These are phyloP conservation scores for Hemileia vastatrix DNA, from an alignment of 1,284 basidiomycete species.

Conservation along the genomic window DNA sequence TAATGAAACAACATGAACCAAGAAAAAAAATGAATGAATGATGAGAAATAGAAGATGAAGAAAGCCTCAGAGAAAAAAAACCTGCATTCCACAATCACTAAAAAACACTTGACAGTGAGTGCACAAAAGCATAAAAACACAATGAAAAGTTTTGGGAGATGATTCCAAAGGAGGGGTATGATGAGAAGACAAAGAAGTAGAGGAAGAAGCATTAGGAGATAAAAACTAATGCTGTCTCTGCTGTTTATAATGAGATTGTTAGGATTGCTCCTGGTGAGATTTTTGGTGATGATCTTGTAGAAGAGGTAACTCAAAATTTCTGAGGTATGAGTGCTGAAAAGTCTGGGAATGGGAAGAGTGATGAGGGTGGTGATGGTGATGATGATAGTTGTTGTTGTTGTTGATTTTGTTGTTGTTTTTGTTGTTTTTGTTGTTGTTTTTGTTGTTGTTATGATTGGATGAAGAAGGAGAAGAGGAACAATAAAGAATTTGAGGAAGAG, in stretches of 20 bases:
- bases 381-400: too few relatives aligned
- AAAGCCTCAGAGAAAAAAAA: constrained; percentile 36
- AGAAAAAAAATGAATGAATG: not conserved
- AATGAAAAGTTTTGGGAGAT: constrained; percentile 43
- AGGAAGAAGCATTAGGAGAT: not conserved
- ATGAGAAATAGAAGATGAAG: not conserved
- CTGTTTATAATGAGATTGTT: too few relatives aligned
- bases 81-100: constrained; percentile 76
- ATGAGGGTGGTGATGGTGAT: not conserved
- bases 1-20: constrained; percentile 36
- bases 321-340: too few relatives aligned
- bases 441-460: too few relatives aligned
- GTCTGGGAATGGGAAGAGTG: not conserved
- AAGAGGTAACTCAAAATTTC: too few relatives aligned
- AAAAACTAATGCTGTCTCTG: too few relatives aligned
- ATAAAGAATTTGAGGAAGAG: too few relatives aligned
- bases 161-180: not conserved
- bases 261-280: too few relatives aligned
- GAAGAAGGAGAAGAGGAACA: too few relatives aligned
- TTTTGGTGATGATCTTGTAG: too few relatives aligned
- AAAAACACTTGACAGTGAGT: constrained; percentile 62
- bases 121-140: constrained; percentile 72
- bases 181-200: not conserved
- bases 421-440: too few relatives aligned
- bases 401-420: too few relatives aligned